Evolutionary conservation across 164 flowering plant genomes (phyloP), one percentile per base, ranked within the genome.

Genomic region (Umbellularia californica): DNA sequence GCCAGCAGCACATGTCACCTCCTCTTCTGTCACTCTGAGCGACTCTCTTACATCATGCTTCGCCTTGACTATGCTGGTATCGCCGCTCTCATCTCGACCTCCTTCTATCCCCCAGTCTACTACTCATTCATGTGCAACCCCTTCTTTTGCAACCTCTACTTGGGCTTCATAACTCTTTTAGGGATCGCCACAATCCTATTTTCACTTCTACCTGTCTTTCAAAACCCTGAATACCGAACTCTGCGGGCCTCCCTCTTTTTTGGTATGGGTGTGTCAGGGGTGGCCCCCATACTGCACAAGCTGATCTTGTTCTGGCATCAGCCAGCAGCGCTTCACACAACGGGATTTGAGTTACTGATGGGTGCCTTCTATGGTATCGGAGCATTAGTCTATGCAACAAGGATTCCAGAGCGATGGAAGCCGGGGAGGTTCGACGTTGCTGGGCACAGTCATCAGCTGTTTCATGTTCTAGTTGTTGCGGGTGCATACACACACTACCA

Each of bases 81-180:
- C 41, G 95, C 95, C 23, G 97, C 97, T 20, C 91, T 95, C 63
- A 93, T 93, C 74, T 78, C 95, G 11, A 91, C 98, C 65, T 95
- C 99, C 66, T 95, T 95, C 77, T 95, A 89, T 77, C 99, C 99
- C 19, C 92, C 87, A 2, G 97, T 95, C 63, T 95, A 93, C 87
- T 95, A 95, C 85, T 92, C 99, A 63, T 95, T 95, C 87, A 92
- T 92, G 98, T 95, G 99, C 82, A 17, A 87, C 70, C 99, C 99
- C 2, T 87, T 93, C 82, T 90, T 91, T 81, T 88, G 97, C 86
- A 89, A 85, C 71, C 87, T 95, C 58, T 95, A 92, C 85, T 14
- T 95, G 80, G 95, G 97, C 47, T 88, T 89, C 83, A 93, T 95
- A 62, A 91, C 97, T n/a, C 7, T 92, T 17, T 74, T 95, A 24